Conservation (phyloP, 225 moss, liverwort and hornwort species). For the Sphagnum contortum region DNA sequence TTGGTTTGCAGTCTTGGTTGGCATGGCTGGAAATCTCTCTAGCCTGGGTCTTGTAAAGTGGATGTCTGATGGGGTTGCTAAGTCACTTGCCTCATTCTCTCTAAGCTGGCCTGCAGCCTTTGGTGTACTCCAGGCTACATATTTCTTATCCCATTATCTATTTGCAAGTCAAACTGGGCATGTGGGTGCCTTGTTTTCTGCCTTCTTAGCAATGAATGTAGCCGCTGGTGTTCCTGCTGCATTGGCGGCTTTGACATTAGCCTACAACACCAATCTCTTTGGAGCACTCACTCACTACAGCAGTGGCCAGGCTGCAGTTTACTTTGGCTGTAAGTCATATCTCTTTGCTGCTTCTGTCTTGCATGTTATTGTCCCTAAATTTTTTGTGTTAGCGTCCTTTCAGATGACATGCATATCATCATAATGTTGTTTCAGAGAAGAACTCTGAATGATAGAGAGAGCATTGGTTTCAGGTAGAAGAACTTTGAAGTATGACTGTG, state of each 20-base stretch:
- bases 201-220: conserved; percentile 90
- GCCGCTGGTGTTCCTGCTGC: conserved; percentile 86
- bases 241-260: conserved; percentile 72
- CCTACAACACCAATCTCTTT: conserved; percentile 95
- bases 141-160: conserved; percentile 86
- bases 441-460: no score
- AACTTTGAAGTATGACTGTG: neutral
- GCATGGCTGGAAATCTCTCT: conserved; percentile 89
- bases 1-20: conserved; percentile 97
- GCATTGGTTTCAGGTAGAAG: no score
- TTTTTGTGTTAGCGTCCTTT: neutral
- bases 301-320: conserved; percentile 98
- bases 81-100: conserved; percentile 61
- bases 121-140: conserved; percentile 78
- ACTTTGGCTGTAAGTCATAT: conserved; percentile 61
- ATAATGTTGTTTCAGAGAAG: no score
- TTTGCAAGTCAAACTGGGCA: conserved; percentile 99
- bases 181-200: conserved; percentile 94
- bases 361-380: neutral
- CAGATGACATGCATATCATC: no score
- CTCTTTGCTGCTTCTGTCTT: neutral
- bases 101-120: conserved; percentile 92
- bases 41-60: conserved; percentile 82
- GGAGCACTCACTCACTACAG: conserved; percentile 94
- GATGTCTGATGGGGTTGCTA: conserved; percentile 86